Base-by-base conservation (phyloP, 352 stramenopile genomes). In the Pythium myriotylum region DNA sequence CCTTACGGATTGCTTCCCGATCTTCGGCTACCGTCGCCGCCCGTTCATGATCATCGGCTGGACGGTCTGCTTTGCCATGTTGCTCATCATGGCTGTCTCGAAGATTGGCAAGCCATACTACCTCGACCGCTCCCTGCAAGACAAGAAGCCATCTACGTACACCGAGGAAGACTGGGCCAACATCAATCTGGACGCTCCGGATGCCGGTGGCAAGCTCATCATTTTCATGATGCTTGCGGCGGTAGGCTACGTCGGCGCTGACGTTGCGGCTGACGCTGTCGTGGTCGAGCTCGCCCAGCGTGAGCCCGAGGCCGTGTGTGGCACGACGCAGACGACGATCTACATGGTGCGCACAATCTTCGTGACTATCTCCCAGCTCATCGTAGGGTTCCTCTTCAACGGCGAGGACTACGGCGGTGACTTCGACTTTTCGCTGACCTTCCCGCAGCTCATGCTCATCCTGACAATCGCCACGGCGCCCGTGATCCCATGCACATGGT, bases 371-470 rank as follows among this genome's bases (percentile, higher is more conserved):
- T 35, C 29, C 5, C 29, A 35, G 29, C 29, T 35, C 29, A 35
- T 81, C 24, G 72, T 72, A 17, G 75, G 65, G 7, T 82, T 88
- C 41, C 59, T 56, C 27, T 81, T 84, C 65, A 88, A 88, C 50
- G 73, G 76, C 10, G 54, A 71, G 14, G 39, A 81, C 3, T 35
- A 35, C 29, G 29, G 29, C 29, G 29, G 29, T 10, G 29, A 35
- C 29, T 35, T 35, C 84, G 81, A 35, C 29, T 85, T 81, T 32
- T 78, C 69, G 12, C 29, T 88, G 14, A 70, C 67, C 7, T 82
- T 85, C 51, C 66, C 70, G 0, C 58, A 72, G 47, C 35, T 84
- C 5, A 84, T 84, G 76, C 46, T 76, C 6, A 77, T 81, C 50
- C 51, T 1, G 29, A 35, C 29, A 10, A 35, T 35, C 29, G 29